Percentiles rank a stretch among this genome's conserved stretches.
phyloP scores from a whole-genome alignment of 306 rosid species.

The Sphenostylis stenocarpa region DNA sequence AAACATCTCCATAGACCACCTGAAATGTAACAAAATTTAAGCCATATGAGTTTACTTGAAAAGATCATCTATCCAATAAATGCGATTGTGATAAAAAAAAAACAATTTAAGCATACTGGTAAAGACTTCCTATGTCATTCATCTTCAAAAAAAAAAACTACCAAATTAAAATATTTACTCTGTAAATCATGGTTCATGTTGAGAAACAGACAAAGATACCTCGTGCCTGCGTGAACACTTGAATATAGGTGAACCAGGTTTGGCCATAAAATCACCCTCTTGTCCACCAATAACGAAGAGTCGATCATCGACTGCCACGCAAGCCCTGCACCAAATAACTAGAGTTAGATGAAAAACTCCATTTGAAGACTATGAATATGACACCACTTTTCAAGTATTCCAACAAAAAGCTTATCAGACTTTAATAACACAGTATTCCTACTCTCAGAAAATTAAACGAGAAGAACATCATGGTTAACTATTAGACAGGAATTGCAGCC shows the following conservation, averaged over 20 bases:
- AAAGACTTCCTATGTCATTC: not conserved
- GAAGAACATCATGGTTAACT: constrained; percentile 22
- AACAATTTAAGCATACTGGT: not conserved
- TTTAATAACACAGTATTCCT: not conserved
- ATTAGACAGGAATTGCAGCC: not conserved
- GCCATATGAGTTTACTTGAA: not conserved
- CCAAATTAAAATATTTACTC: not conserved
- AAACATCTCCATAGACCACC: constrained; percentile 86
- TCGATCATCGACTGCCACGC: constrained; percentile 56
- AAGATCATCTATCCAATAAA: not conserved
- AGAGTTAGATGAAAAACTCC: constrained; percentile 17
- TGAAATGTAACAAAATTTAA: constrained; percentile 32
- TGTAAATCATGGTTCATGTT: not conserved
- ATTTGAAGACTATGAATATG: constrained; percentile 3
- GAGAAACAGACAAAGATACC: constrained; percentile 41
- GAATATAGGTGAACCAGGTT: constrained; percentile 92
- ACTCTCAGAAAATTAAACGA: not conserved
- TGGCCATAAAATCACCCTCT: constrained; percentile 97
- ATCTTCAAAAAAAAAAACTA: not conserved
- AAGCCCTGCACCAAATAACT: constrained; percentile 60
- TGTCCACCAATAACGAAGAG: constrained; percentile 88
- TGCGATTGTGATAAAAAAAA: not conserved
- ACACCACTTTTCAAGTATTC: constrained; percentile 14
- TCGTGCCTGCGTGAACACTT: constrained; percentile 92
- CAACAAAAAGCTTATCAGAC: not conserved